phyloP scores from a whole-genome alignment of 1,284 basidiomycete species.

The Leccinum griseonigrum region DNA sequence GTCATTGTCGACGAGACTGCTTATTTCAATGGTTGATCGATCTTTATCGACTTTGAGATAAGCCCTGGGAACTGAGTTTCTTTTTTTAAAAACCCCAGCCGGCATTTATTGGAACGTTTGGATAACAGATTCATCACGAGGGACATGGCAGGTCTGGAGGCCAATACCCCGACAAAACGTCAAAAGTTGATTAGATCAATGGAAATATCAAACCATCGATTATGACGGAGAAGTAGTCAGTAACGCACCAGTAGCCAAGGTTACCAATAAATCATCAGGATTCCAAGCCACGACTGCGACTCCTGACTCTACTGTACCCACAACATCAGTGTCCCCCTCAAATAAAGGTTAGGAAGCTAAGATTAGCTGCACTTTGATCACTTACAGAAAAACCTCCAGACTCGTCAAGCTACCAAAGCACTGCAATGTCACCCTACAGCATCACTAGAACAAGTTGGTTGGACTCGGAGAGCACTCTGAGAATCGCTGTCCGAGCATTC shows the following conservation, averaged over 20 bases:
- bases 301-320: conserved; percentile 85
- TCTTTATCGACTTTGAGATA: conserved; percentile 53
- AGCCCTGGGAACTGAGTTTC: conserved; percentile 94
- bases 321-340: conserved; percentile 53
- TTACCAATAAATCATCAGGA: conserved; percentile 85
- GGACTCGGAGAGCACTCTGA: conserved; percentile 68
- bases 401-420: conserved; percentile 58
- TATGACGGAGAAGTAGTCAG: neutral
- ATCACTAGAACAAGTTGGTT: conserved; percentile 63
- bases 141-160: conserved; percentile 6
- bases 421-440: conserved; percentile 72
- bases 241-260: conserved; percentile 69
- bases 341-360: conserved; percentile 1
- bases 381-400: conserved; percentile 42
- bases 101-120: conserved; percentile 89
- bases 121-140: conserved; percentile 10
- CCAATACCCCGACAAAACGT: conserved; percentile 76
- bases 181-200: conserved; percentile 60
- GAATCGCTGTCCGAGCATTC: conserved; percentile 50
- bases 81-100: conserved; percentile 90
- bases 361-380: neutral
- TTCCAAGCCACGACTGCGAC: conserved; percentile 86
- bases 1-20: conserved; percentile 72
- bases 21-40: conserved; percentile 39
- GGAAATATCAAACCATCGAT: neutral